phyloP scores from a whole-genome alignment of 371 early-diverging fungal genomes.

The Chytridium lagenaria region DNA sequence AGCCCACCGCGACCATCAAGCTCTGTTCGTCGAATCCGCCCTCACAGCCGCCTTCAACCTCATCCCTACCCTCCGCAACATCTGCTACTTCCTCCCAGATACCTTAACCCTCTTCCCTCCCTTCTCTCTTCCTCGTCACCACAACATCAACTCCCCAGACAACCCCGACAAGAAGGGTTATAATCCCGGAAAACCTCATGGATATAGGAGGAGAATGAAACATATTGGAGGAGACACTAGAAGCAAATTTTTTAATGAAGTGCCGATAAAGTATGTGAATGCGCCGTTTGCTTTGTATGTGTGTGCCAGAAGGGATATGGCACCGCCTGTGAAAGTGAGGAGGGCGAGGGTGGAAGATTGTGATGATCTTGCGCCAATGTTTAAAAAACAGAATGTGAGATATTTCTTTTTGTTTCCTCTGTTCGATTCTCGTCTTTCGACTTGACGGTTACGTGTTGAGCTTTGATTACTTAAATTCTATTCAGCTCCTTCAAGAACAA shows the following conservation, averaged over 20 bases:
- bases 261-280: conserved; percentile 28
- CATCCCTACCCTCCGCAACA: conserved; percentile 41
- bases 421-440: neutral
- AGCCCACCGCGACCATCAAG: conserved; percentile 34
- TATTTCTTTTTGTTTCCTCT: neutral
- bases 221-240: conserved; percentile 20
- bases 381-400: conserved; percentile 50
- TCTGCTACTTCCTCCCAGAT: conserved; percentile 53
- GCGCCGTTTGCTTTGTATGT: conserved; percentile 44
- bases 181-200: neutral
- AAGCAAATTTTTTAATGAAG: conserved; percentile 46
- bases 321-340: conserved; percentile 46
- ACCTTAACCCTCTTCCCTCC: conserved; percentile 48
- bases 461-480: too few species aligned
- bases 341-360: conserved; percentile 58
- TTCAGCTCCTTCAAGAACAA: conserved; percentile 37
- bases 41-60: conserved; percentile 37
- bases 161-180: conserved; percentile 11
- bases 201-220: conserved; percentile 18
- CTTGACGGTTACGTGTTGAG: too few species aligned
- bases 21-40: conserved; percentile 41
- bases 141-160: conserved; percentile 19
- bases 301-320: conserved; percentile 43
- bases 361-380: conserved; percentile 60
- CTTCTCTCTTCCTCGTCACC: conserved; percentile 39